A percentile compares a stretch with the other conserved stretches of the same genome.
Evolutionary conservation across 805 yeast genomes (phyloP).

Genomic region (Clavispora asparagi): DNA sequence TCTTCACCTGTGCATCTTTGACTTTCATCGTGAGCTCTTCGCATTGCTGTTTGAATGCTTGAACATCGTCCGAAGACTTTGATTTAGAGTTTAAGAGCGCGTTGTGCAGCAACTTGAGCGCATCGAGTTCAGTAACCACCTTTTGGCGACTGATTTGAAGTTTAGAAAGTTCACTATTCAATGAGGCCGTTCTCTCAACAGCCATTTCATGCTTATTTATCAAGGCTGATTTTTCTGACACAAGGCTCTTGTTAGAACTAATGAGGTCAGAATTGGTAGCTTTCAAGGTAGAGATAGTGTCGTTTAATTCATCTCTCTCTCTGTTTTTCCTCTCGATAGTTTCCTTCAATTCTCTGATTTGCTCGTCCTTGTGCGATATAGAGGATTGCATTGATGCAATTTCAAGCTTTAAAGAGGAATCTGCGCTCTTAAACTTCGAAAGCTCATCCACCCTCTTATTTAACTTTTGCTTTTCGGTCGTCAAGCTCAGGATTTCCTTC

Average conservation of each 20-base stretch:
- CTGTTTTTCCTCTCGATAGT: slow-evolving; percentile 27
- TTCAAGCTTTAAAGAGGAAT: slow-evolving; percentile 44
- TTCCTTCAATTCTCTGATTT: slow-evolving; percentile 31
- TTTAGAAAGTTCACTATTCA: slow-evolving; percentile 34
- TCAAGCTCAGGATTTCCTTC: slow-evolving; percentile 19
- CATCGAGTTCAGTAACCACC: slow-evolving; percentile 35
- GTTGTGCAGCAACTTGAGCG: slow-evolving; percentile 33
- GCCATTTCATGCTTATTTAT: slow-evolving; percentile 39
- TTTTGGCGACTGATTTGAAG: slow-evolving; percentile 41
- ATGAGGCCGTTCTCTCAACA: slow-evolving; percentile 22
- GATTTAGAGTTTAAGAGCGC: slow-evolving; percentile 26
- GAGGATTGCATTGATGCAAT: slow-evolving; percentile 42
- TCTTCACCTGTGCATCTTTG: slow-evolving; percentile 55
- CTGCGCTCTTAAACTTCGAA: slow-evolving; percentile 28
- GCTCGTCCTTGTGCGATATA: slow-evolving; percentile 40
- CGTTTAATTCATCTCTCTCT: slow-evolving; percentile 36
- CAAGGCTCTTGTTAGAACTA: slow-evolving; percentile 26
- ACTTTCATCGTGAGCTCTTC: slow-evolving; percentile 67
- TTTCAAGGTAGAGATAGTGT: slow-evolving; percentile 33
- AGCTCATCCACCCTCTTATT: slow-evolving; percentile 28
- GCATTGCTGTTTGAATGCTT: slow-evolving; percentile 53
- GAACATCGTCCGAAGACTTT: slow-evolving; percentile 37
- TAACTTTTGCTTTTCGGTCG: slow-evolving; percentile 36
- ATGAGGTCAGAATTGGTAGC: slow-evolving; percentile 38
- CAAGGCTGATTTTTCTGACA: slow-evolving; percentile 36